Evolutionary conservation across 192 early-diverging fungal species (phyloP), one percentile per base, ranked within the genome.

Genomic region (Entomortierella parvispora): DNA sequence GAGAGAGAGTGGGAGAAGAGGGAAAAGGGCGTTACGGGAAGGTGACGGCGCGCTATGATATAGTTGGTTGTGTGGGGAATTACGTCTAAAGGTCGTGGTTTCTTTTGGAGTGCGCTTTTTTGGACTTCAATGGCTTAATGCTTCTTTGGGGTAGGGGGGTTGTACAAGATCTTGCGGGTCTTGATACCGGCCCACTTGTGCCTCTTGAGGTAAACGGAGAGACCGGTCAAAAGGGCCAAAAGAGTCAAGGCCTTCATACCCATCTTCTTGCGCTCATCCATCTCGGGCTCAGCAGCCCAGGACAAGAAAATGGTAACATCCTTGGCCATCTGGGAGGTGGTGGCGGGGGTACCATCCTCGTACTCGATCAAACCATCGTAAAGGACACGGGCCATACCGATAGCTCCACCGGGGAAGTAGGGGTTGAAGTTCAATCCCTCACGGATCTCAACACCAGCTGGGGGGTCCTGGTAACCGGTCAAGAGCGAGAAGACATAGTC

Each of bases 381-480:
- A 52, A 99, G 81, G 58, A 92, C 85, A 68, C 93, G 92, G 34
- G 95, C 97, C 96, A 99, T 99, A 58, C 89, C 88, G 81, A 99
- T 99, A 53, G 96, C 93, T 69, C 96, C 96, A 49, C 97, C 96
- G 20, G 95, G 97, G 93, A 99, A 99, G 88, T 97, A 99, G 40
- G 95, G 94, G 90, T 99, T 99, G 89, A 95, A 99, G 90, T 97
- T 94, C 20, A 99, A 87, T 58, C 96, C 97, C 72, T 97, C 95
- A 81, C 95, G 92, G 51, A 99, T 77, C 62, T 90, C 87, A 57
- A 99, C 89, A 80, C 97, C 96, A 20, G 95, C 94, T 51, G 97
- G 97, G 44, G 97, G 89, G 62, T 97, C 95, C 67, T 89, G 85
- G 85, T 97, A 99, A 40, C 97, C 96, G 18, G 95, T 95, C 65